These are phyloP conservation scores for Yarrowia sp. DNA, from an alignment of 805 yeast genomes.

Conservation along the genomic window DNA sequence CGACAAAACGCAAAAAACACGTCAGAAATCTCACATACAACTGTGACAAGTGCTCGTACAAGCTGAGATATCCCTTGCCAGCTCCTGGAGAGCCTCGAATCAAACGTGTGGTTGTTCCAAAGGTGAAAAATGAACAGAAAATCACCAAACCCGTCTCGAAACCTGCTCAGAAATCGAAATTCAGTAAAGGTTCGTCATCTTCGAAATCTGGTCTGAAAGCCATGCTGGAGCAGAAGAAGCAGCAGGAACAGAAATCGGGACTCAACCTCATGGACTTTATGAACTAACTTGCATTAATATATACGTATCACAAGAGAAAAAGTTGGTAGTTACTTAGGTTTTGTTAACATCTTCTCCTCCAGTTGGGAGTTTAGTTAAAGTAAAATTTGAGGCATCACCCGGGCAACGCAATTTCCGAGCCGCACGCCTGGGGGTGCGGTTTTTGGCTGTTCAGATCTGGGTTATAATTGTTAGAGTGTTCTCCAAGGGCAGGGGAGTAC, in stretches of 20 bases:
- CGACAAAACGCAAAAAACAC: not conserved
- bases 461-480: too few relatives aligned
- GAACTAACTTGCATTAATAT: not conserved
- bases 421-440: too few relatives aligned
- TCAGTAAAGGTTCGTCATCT: too few relatives aligned
- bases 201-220: not conserved
- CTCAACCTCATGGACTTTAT: conserved; percentile 11
- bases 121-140: not conserved
- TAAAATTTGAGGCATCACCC: too few relatives aligned
- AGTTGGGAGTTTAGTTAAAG: too few relatives aligned
- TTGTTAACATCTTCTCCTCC: too few relatives aligned
- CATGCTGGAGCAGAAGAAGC: conserved; percentile 19
- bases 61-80: not conserved
- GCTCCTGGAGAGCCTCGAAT: not conserved
- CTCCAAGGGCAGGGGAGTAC: too few relatives aligned
- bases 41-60: not conserved
- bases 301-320: not conserved
- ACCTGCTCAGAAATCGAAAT: not conserved
- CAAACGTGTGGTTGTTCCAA: not conserved
- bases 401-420: too few relatives aligned
- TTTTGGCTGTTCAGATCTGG: too few relatives aligned
- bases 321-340: not conserved
- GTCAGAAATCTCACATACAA: not conserved
- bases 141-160: not conserved
- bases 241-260: not conserved